Percentiles rank a stretch among this genome's conserved stretches.
phyloP scores from a whole-genome alignment of 2,329 filamentous ascomycete genomes.

The Catunica adiposa region DNA sequence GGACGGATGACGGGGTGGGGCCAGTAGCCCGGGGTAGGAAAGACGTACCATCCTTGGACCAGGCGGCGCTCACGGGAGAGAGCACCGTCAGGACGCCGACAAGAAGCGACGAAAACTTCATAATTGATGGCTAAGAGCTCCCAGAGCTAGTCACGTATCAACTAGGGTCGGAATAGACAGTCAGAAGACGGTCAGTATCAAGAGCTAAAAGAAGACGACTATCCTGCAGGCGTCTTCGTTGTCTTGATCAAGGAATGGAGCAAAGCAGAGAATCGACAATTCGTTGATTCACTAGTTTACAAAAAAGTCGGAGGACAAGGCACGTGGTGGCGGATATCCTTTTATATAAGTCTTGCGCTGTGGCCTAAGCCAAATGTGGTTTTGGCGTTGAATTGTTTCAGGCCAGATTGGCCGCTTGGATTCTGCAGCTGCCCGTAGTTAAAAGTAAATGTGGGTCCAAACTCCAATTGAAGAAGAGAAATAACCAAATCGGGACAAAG shows the following conservation, averaged over 20 bases:
- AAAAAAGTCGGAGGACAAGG: background rate
- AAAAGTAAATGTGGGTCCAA: background rate
- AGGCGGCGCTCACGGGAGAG: conserved; percentile 52
- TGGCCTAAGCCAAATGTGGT: background rate
- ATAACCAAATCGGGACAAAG: too few relatives aligned
- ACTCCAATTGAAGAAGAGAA: background rate
- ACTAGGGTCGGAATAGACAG: background rate
- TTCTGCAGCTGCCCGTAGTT: background rate
- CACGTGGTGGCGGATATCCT: background rate
- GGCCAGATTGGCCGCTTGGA: conserved; percentile 8
- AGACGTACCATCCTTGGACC: conserved; percentile 66
- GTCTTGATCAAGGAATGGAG: background rate
- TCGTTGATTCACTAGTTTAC: background rate
- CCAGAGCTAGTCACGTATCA: background rate
- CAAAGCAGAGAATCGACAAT: background rate
- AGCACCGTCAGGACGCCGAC: conserved; percentile 54
- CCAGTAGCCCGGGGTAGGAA: background rate
- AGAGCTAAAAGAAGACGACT: conserved; percentile 21
- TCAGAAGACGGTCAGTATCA: background rate
- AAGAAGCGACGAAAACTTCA: conserved; percentile 54
- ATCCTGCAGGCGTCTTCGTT: conserved; percentile 19
- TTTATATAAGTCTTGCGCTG: background rate
- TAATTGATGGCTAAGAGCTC: conserved; percentile 27
- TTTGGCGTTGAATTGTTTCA: conserved; percentile 1
- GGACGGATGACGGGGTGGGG: background rate